Evolutionary conservation across 768 basidiomycete species (phyloP).

Genomic region (Boletus reticuloceps): DNA sequence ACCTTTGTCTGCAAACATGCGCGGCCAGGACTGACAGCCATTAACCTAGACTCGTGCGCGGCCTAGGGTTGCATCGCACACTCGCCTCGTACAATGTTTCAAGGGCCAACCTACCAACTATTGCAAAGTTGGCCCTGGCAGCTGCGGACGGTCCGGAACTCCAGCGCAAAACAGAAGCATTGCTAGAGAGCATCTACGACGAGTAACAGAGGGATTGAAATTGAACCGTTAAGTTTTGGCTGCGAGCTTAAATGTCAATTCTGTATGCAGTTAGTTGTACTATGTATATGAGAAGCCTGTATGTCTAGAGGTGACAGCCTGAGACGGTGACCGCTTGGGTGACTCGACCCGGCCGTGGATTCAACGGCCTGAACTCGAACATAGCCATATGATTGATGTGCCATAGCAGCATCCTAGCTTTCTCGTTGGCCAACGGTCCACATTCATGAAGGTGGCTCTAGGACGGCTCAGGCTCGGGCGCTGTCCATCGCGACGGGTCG

Average conservation of each 20-base stretch:
- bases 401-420: too few species aligned
- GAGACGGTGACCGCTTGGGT: too few species aligned
- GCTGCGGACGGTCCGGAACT: conserved; percentile 34
- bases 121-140: conserved; percentile 39
- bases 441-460: conserved; percentile 17
- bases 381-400: neutral
- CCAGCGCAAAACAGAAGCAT: conserved; percentile 40
- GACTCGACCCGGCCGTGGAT: neutral
- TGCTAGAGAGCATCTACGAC: conserved; percentile 49
- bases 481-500: conserved; percentile 8
- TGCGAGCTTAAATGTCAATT: neutral
- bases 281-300: too few species aligned
- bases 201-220: neutral
- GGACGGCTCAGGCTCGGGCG: conserved; percentile 14
- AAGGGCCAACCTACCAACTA: conserved; percentile 45
- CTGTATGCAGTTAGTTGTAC: neutral
- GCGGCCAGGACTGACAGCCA: conserved; percentile 5
- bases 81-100: conserved; percentile 67
- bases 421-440: neutral
- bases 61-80: conserved; percentile 56
- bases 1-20: neutral
- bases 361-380: too few species aligned
- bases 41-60: conserved; percentile 50
- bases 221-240: too few species aligned
- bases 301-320: too few species aligned